Evolutionary conservation across 2,329 filamentous ascomycete species (phyloP).

Genomic region (Sporothrix sp.): DNA sequence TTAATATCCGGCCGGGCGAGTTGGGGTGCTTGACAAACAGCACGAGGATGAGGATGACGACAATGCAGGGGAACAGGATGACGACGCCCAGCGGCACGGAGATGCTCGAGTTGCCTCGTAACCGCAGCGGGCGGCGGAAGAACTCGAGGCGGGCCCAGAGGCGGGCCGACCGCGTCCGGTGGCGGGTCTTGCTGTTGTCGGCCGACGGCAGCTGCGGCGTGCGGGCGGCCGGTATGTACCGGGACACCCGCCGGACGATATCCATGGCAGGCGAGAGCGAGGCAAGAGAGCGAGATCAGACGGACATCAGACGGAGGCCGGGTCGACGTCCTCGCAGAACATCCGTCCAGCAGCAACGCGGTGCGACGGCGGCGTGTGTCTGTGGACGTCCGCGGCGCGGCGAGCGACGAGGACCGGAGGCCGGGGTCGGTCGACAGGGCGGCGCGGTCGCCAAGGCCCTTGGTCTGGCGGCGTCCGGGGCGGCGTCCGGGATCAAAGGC

Average conservation of each 20-base stretch:
- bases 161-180: constrained; percentile 28
- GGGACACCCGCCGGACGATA: constrained; percentile 46
- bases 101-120: constrained; percentile 85
- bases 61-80: constrained; percentile 82
- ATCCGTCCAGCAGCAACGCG: too few relatives aligned
- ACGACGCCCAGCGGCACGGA: constrained; percentile 90
- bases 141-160: constrained; percentile 57
- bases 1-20: constrained; percentile 70
- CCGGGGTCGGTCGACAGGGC: too few relatives aligned
- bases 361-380: too few relatives aligned
- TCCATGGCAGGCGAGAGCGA: constrained; percentile 36
- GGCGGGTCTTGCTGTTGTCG: constrained; percentile 42
- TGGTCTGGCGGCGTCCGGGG: too few relatives aligned
- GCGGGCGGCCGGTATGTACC: constrained; percentile 35
- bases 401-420: too few relatives aligned
- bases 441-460: background rate
- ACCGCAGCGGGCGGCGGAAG: constrained; percentile 73
- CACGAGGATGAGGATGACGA: constrained; percentile 81
- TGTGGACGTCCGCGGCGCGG: too few relatives aligned
- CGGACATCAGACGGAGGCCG: too few relatives aligned
- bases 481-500: background rate
- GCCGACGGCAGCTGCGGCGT: constrained; percentile 38
- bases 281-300: too few relatives aligned
- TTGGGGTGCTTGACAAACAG: constrained; percentile 83
- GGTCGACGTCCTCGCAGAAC: too few relatives aligned